These are phyloP conservation scores for Spinacia oleracea DNA, from an alignment of 179 eudicot genomes.

Conservation along the genomic window DNA sequence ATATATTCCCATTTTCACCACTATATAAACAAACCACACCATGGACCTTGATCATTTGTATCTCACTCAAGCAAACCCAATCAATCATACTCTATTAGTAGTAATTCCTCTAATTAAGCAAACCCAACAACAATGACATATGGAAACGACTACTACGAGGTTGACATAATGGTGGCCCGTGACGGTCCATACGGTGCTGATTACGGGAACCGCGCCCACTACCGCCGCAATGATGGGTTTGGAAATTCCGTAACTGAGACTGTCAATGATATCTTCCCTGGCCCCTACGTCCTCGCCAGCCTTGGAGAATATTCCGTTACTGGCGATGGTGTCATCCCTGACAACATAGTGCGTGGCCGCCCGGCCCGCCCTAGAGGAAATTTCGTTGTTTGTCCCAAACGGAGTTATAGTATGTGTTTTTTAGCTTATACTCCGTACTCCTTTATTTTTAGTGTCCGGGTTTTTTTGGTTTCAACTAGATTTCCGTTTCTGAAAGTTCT, in stretches of 20 bases:
- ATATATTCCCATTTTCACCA: slow-evolving; percentile 9
- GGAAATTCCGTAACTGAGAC: slow-evolving; percentile 5
- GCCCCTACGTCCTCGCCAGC: slow-evolving; percentile 18
- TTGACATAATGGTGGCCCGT: slow-evolving; percentile 22
- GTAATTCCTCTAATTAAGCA: no score
- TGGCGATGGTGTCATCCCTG: slow-evolving; percentile 14
- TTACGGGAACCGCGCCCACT: slow-evolving; percentile 15
- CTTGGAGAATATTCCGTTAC: neutral
- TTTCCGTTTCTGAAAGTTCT: no score
- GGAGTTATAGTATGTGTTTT: no score
- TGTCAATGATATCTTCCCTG: slow-evolving; percentile 15
- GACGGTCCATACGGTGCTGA: slow-evolving; percentile 24
- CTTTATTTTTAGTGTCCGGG: no score
- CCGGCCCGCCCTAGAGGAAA: neutral
- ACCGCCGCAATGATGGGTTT: neutral
- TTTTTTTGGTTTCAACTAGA: no score
- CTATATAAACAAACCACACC: slow-evolving; percentile 24
- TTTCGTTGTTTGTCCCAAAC: no score
- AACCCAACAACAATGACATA: slow-evolving; percentile 19
- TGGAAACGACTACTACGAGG: slow-evolving; percentile 24
- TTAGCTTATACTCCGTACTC: no score
- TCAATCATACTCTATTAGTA: neutral
- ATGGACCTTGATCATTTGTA: slow-evolving; percentile 1
- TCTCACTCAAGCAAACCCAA: no score
- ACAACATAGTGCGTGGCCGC: no score